Conservation (phyloP, 2,329 filamentous ascomycete genomes). For the Fusarium lyarnte region DNA sequence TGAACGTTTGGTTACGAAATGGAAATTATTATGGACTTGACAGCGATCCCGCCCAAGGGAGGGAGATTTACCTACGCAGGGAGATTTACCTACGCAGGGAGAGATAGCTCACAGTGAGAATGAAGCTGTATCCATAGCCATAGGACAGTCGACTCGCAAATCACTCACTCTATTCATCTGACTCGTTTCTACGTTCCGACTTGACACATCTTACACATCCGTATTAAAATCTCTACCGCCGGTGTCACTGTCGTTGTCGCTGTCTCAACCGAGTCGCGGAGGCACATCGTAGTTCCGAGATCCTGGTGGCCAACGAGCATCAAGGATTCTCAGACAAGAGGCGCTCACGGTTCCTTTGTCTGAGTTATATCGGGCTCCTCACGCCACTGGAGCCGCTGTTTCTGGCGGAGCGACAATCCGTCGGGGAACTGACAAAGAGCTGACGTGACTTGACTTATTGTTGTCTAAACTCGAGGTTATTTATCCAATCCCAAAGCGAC, state of each 20-base stretch:
- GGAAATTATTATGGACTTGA: constrained; percentile 1
- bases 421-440: neutral
- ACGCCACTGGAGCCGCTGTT: constrained; percentile 1
- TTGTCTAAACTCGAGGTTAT: constrained; percentile 3
- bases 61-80: constrained; percentile 28
- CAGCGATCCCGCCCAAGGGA: constrained; percentile 20
- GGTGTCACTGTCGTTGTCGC: constrained; percentile 5
- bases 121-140: constrained; percentile 13
- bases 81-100: constrained; percentile 28
- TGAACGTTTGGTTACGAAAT: constrained; percentile 9
- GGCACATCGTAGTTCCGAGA: constrained; percentile 29
- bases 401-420: constrained; percentile 19
- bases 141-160: constrained; percentile 16
- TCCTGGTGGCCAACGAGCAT: constrained; percentile 22
- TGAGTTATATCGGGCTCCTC: constrained; percentile 11
- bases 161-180: constrained; percentile 24
- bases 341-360: constrained; percentile 17
- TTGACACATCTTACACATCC: constrained; percentile 21
- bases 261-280: constrained; percentile 40
- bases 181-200: constrained; percentile 13
- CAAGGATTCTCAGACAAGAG: constrained; percentile 30
- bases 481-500: constrained; percentile 19
- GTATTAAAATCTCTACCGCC: constrained; percentile 13
- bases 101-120: neutral
- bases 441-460: constrained; percentile 18